Evolutionary conservation across 345 rosid species (phyloP).

Genomic region (Excoecaria cochinchinensis): DNA sequence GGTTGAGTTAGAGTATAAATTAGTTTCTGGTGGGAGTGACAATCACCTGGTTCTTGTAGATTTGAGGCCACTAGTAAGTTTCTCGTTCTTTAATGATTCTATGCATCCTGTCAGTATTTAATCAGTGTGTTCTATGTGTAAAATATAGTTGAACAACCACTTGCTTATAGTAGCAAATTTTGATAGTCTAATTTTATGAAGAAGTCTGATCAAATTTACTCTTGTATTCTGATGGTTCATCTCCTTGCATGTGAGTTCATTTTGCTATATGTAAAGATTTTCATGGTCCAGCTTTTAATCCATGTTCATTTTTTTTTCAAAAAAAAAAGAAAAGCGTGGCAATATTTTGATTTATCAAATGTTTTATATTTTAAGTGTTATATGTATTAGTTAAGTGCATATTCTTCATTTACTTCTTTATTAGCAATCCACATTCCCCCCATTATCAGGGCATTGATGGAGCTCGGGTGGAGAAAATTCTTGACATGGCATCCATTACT

Average conservation of each 20-base stretch:
- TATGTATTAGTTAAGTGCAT: too few relatives aligned
- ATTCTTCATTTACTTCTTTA: neutral
- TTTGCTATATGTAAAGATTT: neutral
- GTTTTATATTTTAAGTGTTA: neutral
- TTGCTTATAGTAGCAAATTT: neutral
- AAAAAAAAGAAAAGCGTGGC: neutral
- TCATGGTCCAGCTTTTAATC: neutral
- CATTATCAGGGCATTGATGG: conserved; percentile 76
- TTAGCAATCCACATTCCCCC: neutral
- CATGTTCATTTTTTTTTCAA: neutral
- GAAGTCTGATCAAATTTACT: neutral
- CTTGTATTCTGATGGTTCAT: neutral
- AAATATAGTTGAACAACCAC: too few relatives aligned
- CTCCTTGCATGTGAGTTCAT: neutral
- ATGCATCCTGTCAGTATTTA: neutral
- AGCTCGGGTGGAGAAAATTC: conserved; percentile 88
- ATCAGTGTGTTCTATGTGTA: neutral
- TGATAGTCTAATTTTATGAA: neutral
- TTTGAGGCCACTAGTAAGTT: conserved; percentile 74
- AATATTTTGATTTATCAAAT: neutral
- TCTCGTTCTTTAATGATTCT: neutral
- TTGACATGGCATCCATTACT: conserved; percentile 89
- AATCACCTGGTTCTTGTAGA: conserved; percentile 92
- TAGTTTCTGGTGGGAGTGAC: conserved; percentile 93
- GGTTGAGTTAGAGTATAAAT: conserved; percentile 67